Evolutionary conservation across 164 flowering plant species (phyloP), one percentile per base, ranked within the genome.

Genomic region (Sedum album): DNA sequence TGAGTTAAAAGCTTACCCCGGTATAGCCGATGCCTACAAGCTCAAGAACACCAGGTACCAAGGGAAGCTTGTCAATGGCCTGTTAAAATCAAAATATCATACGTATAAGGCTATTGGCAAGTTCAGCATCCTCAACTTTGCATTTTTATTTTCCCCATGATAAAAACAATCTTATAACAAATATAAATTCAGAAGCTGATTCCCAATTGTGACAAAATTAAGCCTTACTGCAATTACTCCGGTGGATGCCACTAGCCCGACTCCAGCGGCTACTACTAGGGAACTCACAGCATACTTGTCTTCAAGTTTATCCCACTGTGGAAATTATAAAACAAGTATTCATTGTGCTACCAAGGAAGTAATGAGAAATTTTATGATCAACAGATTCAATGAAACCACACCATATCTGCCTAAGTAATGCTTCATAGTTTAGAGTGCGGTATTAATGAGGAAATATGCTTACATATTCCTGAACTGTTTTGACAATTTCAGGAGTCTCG

Each of bases 21-120:
- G 93, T 65, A 73, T 90, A 90, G 60, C 98, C 90, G 65, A 93
- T 88, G 76, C 97, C 98, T 0, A 90, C 93, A 14, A 89, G 76
- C 84, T 93, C 98, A 55, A 93, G 85, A 66, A 81, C 79, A 10
- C 91, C 91, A 65, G 98, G 97, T 66, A 90, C 70, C 65, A 93
- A 57, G 1, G 98, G 98, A 73, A 93, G 89, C 90, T 82, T 84
- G 65, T 93, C 98, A 67, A 93, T 84, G 28, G 98, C 97, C 98
- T 93, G 88, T 26, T 67, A 44, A 0, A 67, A 49, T 21, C 42
- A 33, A 18, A 6, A 10, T 2, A 64, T 64, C 26, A 4, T 18
- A 35, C n/a, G n/a, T 2, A 65, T n/a, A 4, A 30, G 14, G 30
- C 46, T 57, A 21, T 14, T 6, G 14, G 20, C 38, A 23, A 46